phyloP scores from a whole-genome alignment of 2,329 filamentous ascomycete genomes.

The Harringtonia aguacate region DNA sequence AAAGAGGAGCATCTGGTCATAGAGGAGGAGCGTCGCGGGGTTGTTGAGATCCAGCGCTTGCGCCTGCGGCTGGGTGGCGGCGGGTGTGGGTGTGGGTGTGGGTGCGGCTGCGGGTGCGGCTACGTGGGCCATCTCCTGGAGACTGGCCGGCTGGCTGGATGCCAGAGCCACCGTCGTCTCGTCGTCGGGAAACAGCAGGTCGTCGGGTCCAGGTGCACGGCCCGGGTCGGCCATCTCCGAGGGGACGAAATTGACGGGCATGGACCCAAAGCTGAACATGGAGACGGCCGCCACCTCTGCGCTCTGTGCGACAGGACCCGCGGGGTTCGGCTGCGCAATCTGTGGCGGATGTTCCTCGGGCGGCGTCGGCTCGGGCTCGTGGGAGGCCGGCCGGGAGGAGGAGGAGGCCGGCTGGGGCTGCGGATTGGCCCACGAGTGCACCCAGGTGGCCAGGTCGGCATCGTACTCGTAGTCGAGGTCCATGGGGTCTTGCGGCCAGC shows the following conservation, averaged over 20 bases:
- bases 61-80: background rate
- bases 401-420: background rate
- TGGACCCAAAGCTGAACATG: background rate
- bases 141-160: background rate
- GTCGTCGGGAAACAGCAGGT: constrained; percentile 13
- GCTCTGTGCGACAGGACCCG: too few species aligned
- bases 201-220: constrained; percentile 6
- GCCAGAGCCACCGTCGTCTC: constrained; percentile 5
- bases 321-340: too few species aligned
- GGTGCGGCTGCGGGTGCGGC: too few species aligned
- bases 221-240: background rate
- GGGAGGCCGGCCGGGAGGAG: constrained; percentile 2
- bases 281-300: background rate
- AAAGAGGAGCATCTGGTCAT: constrained; percentile 17
- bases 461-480: constrained; percentile 19
- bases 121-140: background rate
- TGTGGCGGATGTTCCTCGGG: background rate
- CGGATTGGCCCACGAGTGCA: constrained; percentile 9
- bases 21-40: constrained; percentile 13
- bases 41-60: constrained; percentile 9
- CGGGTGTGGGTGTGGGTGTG: background rate
- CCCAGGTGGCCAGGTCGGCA: constrained; percentile 14
- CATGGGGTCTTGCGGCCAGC: constrained; percentile 16
- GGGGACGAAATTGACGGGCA: constrained; percentile 1
- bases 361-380: background rate